Percentiles rank a stretch among this genome's conserved stretches.
Evolutionary conservation across 2,329 filamentous ascomycete genomes (phyloP).

Genomic region (Aspergillus chevalieri): DNA sequence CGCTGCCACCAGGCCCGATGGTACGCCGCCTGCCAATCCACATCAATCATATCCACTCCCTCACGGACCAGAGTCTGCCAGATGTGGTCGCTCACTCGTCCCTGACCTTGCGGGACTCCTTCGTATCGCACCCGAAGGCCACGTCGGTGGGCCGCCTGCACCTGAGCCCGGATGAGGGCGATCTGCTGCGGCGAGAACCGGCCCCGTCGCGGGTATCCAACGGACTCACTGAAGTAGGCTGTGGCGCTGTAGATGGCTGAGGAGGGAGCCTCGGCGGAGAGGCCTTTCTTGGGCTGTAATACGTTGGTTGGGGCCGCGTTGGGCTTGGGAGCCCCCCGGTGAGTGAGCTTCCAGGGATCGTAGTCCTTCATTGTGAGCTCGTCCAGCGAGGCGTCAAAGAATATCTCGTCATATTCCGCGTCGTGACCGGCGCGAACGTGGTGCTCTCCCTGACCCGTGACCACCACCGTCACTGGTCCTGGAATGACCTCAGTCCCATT

Average conservation of each 20-base stretch:
- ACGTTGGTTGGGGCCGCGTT: background rate
- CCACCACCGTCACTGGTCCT: slow-evolving; percentile 19
- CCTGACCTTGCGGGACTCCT: slow-evolving; percentile 7
- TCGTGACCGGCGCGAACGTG: background rate
- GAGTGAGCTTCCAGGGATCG: background rate
- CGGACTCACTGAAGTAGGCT: slow-evolving; percentile 7
- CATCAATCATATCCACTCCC: slow-evolving; percentile 16
- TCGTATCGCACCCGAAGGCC: slow-evolving; percentile 11
- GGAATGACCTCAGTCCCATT: slow-evolving; percentile 13
- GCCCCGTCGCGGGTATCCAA: slow-evolving; percentile 12
- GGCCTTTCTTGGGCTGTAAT: background rate
- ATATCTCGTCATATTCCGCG: slow-evolving; percentile 1
- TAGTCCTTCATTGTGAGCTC: slow-evolving; percentile 4
- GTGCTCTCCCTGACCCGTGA: slow-evolving; percentile 7
- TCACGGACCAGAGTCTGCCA: slow-evolving; percentile 12
- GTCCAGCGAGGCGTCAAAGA: slow-evolving; percentile 12
- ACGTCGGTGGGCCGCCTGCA: slow-evolving; percentile 11
- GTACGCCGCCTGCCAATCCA: slow-evolving; percentile 6
- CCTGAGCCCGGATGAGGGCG: slow-evolving; percentile 11
- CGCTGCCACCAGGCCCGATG: slow-evolving; percentile 2
- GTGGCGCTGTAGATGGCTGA: slow-evolving; percentile 6
- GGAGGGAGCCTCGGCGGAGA: background rate
- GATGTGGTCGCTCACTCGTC: slow-evolving; percentile 5
- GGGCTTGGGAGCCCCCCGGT: background rate
- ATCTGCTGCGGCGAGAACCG: slow-evolving; percentile 14